Base-by-base conservation (phyloP, 2,329 filamentous ascomycete genomes). In the Metarhizium album region DNA sequence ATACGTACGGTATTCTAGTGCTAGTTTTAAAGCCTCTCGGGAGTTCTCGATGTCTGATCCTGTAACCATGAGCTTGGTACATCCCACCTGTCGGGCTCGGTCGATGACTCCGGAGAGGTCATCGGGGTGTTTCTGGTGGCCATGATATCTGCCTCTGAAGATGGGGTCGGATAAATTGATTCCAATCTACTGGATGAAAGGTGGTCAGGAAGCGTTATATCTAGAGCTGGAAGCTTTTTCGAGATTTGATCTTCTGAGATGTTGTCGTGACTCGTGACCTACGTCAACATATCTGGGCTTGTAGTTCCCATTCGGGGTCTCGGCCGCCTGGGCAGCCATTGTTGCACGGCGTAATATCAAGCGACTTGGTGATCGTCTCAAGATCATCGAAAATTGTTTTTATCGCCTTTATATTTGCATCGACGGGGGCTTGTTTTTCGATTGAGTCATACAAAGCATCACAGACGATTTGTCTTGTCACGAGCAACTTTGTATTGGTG, bases 101-200 rank as follows among this genome's bases (percentile, higher is more conserved):
- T 84, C 74, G n/a, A 98, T 72, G 24, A 98, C 87, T 56, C 82
- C 84, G 27, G 75, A 67, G 16, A 91, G 78, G 63, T 94, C 88
- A 60, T 87, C 76, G 11, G 83, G 79, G 60, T 94, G 89, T 24
- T 74, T 70, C 58, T 87, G 76, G 54, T 83, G 90, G 61, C 87
- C 88, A 63, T 94, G 84, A 64, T 97, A 94, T 42, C 79, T 70
- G 47, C 93, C 93, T 45, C 81, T 79, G 67, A 91, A 98, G 53
- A 96, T 88, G 48, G 87, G 87, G 63, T 98, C 93, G 49, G 90
- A 87, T 50, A 98, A 79, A 67, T 98, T 98, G 74, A 98, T 96
- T 52, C 91, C 93, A 62, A 98, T 84, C 81, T 84, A 63, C 55
- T 59, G 3, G 40, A 22, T 20, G n/a, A 40, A 5, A 18, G 37